Base-by-base conservation (phyloP, 2,329 filamentous ascomycete genomes). In the Aspergillus fumigatiaffinis region DNA sequence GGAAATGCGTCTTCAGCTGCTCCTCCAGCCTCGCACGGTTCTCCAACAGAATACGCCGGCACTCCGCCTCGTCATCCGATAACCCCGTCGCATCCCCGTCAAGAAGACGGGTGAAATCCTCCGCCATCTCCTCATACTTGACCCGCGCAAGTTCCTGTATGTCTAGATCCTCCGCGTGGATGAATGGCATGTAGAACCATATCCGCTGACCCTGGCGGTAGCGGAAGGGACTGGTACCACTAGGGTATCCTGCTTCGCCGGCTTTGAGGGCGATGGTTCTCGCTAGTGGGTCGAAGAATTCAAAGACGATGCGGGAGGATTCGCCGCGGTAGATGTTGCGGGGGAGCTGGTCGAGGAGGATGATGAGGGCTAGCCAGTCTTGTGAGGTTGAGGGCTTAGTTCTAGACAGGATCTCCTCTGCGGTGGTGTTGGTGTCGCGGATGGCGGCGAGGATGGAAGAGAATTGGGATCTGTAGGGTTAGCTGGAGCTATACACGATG, bases 311-410 rank as follows among this genome's bases (percentile, higher is more conserved):
- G 0, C 62, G 67, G 3, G 75, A 68, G 25, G 82, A 70, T 0
- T 75, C 72, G 0, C 76, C 79, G 14, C 86, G 83, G 71, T 82
- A 85, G 60, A 83, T 77, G 66, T 88, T 87, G 2, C 86, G 80
- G 0, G 85, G 77, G 46, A 88, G 76, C 65, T 88, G 86, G 60
- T 88, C 86, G 2, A 88, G 77, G 2, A 88, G 75, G 2, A 88
- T 63, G 4, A 85, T 64, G 0, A 87, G 67, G 48, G 78, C 76
- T 2, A 88, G 71, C 66, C 65, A 68, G 7, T 58, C 54, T 5
- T 62, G 44, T 0, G 66, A 55, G 2, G 52, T 51, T 1, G 14
- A 28, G n/a, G 55, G 55, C 0, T 35, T 29, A 41, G 51, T 20
- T 1, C 47, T 41, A 1, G 42, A 17, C 1, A 57, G 52, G 8